Evolutionary conservation across 306 rosid species (phyloP), one percentile per base, ranked within the genome.

Genomic region (Ziziphus jujuba): DNA sequence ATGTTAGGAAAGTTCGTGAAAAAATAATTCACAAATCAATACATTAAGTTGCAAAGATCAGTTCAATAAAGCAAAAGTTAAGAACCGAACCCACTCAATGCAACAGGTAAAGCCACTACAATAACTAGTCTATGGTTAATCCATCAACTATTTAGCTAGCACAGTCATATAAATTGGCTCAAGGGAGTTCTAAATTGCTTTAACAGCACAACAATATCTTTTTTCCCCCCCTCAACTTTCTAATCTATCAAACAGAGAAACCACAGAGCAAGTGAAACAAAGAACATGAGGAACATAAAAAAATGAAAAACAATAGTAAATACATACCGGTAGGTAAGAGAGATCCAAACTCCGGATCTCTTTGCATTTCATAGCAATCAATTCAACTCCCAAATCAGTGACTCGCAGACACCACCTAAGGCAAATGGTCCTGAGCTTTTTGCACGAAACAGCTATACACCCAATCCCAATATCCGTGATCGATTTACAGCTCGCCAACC

Each of bases 381-480:
- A 81, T 4, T 80, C 91, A 54, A 92, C 92, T n/a, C 98, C 98
- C 73, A 85, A 78, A 92, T 92, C 95, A 11, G 87, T 84, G 53
- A 92, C 79, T 33, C 87, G 82, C 35, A 87, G 71, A 65, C 98
- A 92, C 98, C 96, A 92, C 56, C 87, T 89, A 79, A 92, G 77
- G 59, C 72, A 68, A 38, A 92, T 38, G 63, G 78, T 25, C 74
- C 57, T 92, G 84, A 92, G 69, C 66, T 87, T 89, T 70, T 74
- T 82, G 24, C 98, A 92, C 7, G 92, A 96, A 47, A 92, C 98
- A 4, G 98, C 96, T 0, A 92, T 69, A 9, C 96, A 89, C 48
- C 95, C 95, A 44, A 92, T 82, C 66, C 98, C 98, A 73, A 92
- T 84, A 47, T 92, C 98, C 20, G 92, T 87, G 17, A 92, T 65